Evolutionary conservation across 2,329 filamentous ascomycete species (phyloP).

Genomic region (Cadophora luteo-olivacea): DNA sequence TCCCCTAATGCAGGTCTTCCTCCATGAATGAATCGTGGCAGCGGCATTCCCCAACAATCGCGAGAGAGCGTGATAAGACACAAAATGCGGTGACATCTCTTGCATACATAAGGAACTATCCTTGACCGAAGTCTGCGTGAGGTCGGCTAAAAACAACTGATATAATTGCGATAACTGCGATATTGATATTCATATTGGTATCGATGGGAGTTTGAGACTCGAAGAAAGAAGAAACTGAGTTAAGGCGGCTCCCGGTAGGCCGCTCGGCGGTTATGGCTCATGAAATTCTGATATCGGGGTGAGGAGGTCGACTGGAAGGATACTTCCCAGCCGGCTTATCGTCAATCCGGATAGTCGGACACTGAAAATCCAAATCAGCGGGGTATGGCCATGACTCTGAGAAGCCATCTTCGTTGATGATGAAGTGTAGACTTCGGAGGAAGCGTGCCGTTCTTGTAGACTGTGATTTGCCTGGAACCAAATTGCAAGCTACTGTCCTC

Average conservation of each 20-base stretch:
- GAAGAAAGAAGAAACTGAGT: not conserved
- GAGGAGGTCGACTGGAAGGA: not conserved
- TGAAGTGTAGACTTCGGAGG: not conserved
- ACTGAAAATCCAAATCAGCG: not conserved
- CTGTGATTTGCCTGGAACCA: slow-evolving; percentile 15
- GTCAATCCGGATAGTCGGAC: not conserved
- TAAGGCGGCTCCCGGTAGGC: not conserved
- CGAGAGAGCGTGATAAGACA: not conserved
- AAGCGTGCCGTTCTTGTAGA: slow-evolving; percentile 21
- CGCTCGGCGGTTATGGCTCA: not conserved
- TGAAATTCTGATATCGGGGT: not conserved
- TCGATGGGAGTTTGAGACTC: not conserved
- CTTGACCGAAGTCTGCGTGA: not conserved
- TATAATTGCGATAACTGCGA: not conserved
- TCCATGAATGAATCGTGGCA: slow-evolving; percentile 9
- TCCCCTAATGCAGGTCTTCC: slow-evolving; percentile 13
- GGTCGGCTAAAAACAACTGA: slow-evolving; percentile 2
- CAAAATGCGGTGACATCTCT: slow-evolving; percentile 13
- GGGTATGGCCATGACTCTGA: not conserved
- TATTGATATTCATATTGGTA: not conserved
- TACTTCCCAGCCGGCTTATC: not conserved
- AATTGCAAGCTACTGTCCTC: not conserved
- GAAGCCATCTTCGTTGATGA: not conserved
- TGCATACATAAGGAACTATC: not conserved
- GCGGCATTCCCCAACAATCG: slow-evolving; percentile 11